Evolutionary conservation across 441 rosid genomes (phyloP), one percentile per base, ranked within the genome.

Genomic region (Mallotus japonicus): DNA sequence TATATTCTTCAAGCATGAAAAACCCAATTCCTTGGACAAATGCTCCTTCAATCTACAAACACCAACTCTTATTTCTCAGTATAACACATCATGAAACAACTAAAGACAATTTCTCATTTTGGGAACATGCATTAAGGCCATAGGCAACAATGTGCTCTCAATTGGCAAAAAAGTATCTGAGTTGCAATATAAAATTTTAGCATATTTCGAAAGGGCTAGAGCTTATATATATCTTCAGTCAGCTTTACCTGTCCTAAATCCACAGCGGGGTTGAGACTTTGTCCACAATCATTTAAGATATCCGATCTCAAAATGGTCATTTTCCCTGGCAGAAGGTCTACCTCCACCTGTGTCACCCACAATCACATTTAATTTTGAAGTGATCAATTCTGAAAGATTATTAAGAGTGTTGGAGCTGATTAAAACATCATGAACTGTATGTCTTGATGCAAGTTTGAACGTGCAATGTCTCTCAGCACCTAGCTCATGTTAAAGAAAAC

Each of bases 21-120:
- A 92, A 89, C 64, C 98, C 98, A 24, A 94, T 76, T 69, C 97
- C 96, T 81, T 95, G 99, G 47, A 92, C 95, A 77, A 90, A 95
- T 55, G 98, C 95, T 79, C 99, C 99, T 88, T 95, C 99, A 66
- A 95, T 92, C 99, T 95, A 83, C 73, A 73, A 56, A 6, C 66
- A 20, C 28, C 24, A 46, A 57, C 47, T 44, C 22, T 6, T 20
- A 56, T n/a, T 32, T 32, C 51, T 49, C 22, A 32, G 32, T 14
- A 1, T 20, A 22, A 28, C 9, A 58, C 14, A 59, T 32, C 54
- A 20, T 46, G 17, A 58, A 47, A 19, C 11, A 28, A 14, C 6
- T n/a, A 37, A 32, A 28, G 9, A 8, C 50, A 46, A 46, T 32
- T 9, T 11, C 44, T 24, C 67, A 6, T 17, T 1, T 6, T 11